Evolutionary conservation across 495 filamentous ascomycete genomes (phyloP), one percentile per base, ranked within the genome.

Genomic region (Penicillium longicatenatum): DNA sequence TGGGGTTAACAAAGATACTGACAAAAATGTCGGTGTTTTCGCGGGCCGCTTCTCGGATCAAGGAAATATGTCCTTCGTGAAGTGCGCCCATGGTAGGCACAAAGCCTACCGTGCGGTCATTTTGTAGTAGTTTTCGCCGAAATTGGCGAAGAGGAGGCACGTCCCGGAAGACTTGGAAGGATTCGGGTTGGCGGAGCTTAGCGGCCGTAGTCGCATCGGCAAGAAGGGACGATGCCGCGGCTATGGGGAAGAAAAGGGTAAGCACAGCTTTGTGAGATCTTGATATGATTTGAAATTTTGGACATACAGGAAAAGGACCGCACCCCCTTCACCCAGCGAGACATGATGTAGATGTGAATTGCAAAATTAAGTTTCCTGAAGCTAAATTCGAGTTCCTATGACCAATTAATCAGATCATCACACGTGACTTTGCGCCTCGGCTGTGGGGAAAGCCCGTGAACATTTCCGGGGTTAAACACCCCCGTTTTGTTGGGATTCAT

Each of bases 31-130:
- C 81, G 57, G 88, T 85, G 73, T 92, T 94, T 67, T 95, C 90
- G 53, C 79, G 71, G 0, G 93, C 95, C 6, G 94, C 94, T 61
- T 87, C 81, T 31, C 92, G 92, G 65, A 96, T 90, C 7, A 98
- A 79, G 12, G 89, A 89, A 31, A 97, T 74, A 70, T 98, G 94
- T 24, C 94, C 94, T 56, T 88, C 82, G 71, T 98, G 94, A 0
- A 98, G 82, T 16, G 94, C 94, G 39, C 94, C 94, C 93, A 98
- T 97, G 10, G 94, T 98, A 0, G 94, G 94, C 8, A 98, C 91
- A 10, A 98, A 84, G 44, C 89, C 92, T 48, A 98, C 85, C 17
- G 86, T 86, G 31, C 87, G 84, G 66, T 86, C 80, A 60, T 85
- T 79, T 50, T 86, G 78, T 43, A 88, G 76, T 30, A 93, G 82